A percentile compares a stretch with the other conserved stretches of the same genome.
phyloP scores from a whole-genome alignment of 371 early-diverging fungal species.

The Thermomucor indicae-seudaticae region DNA sequence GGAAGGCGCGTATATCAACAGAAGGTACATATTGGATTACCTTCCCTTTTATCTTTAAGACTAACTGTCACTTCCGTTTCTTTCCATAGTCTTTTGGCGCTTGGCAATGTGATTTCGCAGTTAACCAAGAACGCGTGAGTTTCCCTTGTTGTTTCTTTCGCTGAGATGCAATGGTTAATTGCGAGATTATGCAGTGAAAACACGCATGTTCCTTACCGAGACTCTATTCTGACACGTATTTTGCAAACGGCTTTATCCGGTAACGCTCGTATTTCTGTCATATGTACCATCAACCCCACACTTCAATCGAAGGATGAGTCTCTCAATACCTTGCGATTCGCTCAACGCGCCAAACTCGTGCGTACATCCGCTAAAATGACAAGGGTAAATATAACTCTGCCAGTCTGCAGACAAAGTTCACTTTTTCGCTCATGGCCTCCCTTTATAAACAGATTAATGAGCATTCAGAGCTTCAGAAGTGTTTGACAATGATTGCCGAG shows the following conservation, averaged over 20 bases:
- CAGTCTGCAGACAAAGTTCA: too few relatives aligned
- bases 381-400: slow-evolving; percentile 15
- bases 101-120: slow-evolving; percentile 89
- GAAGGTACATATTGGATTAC: slow-evolving; percentile 43
- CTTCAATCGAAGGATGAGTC: slow-evolving; percentile 72
- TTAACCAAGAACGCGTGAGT: slow-evolving; percentile 61
- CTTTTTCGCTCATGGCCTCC: too few relatives aligned
- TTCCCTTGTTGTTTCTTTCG: not conserved
- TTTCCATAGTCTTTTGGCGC: slow-evolving; percentile 58
- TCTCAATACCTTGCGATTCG: slow-evolving; percentile 87
- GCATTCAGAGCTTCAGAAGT: slow-evolving; percentile 83
- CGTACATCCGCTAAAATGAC: slow-evolving; percentile 32
- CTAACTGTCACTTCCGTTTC: not conserved
- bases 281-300: slow-evolving; percentile 79
- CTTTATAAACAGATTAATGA: slow-evolving; percentile 69
- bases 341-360: slow-evolving; percentile 75
- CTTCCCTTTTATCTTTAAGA: too few relatives aligned
- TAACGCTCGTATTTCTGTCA: slow-evolving; percentile 77
- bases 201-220: slow-evolving; percentile 84
- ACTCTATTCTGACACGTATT: slow-evolving; percentile 92
- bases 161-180: too few relatives aligned
- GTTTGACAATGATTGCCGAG: slow-evolving; percentile 72
- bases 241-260: slow-evolving; percentile 84
- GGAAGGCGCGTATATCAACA: slow-evolving; percentile 95
- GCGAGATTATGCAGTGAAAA: not conserved